These are phyloP conservation scores for Zasmidium angulare DNA, from an alignment of 2,329 filamentous ascomycete species.

Conservation along the genomic window DNA sequence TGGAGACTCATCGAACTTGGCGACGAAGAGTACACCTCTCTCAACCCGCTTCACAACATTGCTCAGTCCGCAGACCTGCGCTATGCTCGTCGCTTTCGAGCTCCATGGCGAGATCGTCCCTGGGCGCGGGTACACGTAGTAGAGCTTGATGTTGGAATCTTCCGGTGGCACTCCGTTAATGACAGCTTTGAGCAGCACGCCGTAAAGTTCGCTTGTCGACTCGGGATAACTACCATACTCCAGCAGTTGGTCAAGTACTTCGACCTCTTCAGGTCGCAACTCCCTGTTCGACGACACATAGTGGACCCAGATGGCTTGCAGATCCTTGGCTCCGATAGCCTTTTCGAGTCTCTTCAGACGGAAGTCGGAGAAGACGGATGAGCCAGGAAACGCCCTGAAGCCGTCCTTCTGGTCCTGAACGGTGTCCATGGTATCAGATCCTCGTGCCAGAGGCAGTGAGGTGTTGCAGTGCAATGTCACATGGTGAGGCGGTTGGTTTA, in stretches of 20 bases:
- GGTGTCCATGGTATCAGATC: slow-evolving; percentile 8
- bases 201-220: slow-evolving; percentile 45
- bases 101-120: slow-evolving; percentile 92
- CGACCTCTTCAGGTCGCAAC: slow-evolving; percentile 46
- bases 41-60: slow-evolving; percentile 76
- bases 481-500: slow-evolving; percentile 3
- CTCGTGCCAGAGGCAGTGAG: slow-evolving; percentile 20
- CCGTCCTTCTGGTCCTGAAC: slow-evolving; percentile 8
- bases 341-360: slow-evolving; percentile 47
- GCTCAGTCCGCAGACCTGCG: slow-evolving; percentile 83
- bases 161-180: slow-evolving; percentile 52
- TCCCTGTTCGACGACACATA: slow-evolving; percentile 48
- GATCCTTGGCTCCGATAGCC: slow-evolving; percentile 47
- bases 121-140: slow-evolving; percentile 77
- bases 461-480: slow-evolving; percentile 4
- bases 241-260: slow-evolving; percentile 59
- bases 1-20: slow-evolving; percentile 55
- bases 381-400: slow-evolving; percentile 52
- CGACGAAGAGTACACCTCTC: slow-evolving; percentile 75
- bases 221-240: slow-evolving; percentile 58
- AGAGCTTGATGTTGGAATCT: slow-evolving; percentile 53
- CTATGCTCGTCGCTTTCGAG: slow-evolving; percentile 91
- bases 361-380: slow-evolving; percentile 56
- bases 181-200: slow-evolving; percentile 47
- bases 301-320: slow-evolving; percentile 53